These are phyloP conservation scores for Cyberlindnera veronae DNA, from an alignment of 805 yeast species.

Conservation along the genomic window DNA sequence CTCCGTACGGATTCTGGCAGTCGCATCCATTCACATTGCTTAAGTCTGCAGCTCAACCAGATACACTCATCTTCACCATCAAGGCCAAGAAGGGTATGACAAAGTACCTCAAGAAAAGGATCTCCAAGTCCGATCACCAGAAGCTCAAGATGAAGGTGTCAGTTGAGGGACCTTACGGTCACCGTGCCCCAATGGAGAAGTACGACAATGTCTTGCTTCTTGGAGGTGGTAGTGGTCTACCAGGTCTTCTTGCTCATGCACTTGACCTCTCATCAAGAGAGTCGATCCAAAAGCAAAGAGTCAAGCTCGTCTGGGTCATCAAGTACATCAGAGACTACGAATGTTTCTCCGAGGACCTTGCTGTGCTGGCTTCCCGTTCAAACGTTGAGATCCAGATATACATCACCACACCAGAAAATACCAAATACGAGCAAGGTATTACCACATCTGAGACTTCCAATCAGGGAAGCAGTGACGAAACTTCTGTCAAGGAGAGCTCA, in stretches of 20 bases:
- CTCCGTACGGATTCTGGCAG: constrained; percentile 56
- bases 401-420: constrained; percentile 27
- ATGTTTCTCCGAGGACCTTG: constrained; percentile 47
- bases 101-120: constrained; percentile 33
- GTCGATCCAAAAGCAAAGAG: constrained; percentile 28
- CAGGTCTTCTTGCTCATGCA: constrained; percentile 47
- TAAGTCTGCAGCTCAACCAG: constrained; percentile 36
- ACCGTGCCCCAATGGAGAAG: constrained; percentile 34
- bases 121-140: constrained; percentile 28
- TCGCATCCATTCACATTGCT: constrained; percentile 71
- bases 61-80: constrained; percentile 40
- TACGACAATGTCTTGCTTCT: constrained; percentile 39
- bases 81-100: constrained; percentile 61
- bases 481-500: neutral
- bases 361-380: constrained; percentile 19
- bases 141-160: constrained; percentile 35
- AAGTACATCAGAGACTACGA: constrained; percentile 46
- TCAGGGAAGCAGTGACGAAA: constrained; percentile 14
- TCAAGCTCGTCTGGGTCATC: constrained; percentile 61
- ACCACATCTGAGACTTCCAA: neutral
- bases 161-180: constrained; percentile 66
- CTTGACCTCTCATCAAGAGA: constrained; percentile 26
- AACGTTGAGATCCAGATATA: constrained; percentile 34
- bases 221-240: constrained; percentile 53
- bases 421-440: neutral